Base-by-base conservation (phyloP, 805 yeast genomes). In the Candida koratica region DNA sequence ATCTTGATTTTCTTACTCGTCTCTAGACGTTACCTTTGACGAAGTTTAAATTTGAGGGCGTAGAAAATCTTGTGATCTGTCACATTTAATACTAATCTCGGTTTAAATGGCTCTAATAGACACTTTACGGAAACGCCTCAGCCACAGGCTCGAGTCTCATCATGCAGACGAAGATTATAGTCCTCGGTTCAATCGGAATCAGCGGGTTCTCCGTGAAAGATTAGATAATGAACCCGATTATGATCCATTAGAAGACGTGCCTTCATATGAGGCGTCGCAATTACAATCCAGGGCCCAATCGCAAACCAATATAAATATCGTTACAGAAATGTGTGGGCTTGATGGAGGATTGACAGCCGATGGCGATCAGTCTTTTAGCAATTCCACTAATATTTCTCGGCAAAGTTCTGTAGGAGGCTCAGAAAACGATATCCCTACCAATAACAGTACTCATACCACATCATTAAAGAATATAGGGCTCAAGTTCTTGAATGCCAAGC, bases 401-500 rank as follows among this genome's bases (percentile, higher is more conserved):
- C 41, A 36, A 13, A 39, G 28, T 22, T 43, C 47, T 4, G 23
- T 43, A 17, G 41, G 37, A 9, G 37, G 30, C 10, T 36, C 49
- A 19, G 32, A 27, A 9, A 18, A 26, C 17, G 10, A 16, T 23
- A 16, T 17, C 17, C 12, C 23, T 12, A 23, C 29, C 13, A 11
- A 24, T 38, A 22, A 16, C 39, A 16, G 13, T 33, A 22, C 29
- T 41, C 12, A 6, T 36, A 7, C 35, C 30, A 38, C 30, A 14
- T 32, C 44, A 4, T 30, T 65, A 29, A 83, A 84, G 52, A 65
- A 70, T 19, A 56, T 84, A 15, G 90, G 94, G 0, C 64, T 86
- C 39, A 77, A 76, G 45, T 76, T 85, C 45, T 62, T 86, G 43
- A 81, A 81, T 41, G 84, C 93, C 1, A 71, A 77, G 43, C 88